Base-by-base conservation (phyloP, 2,329 filamentous ascomycete species). In the Diaporthe sp. region DNA sequence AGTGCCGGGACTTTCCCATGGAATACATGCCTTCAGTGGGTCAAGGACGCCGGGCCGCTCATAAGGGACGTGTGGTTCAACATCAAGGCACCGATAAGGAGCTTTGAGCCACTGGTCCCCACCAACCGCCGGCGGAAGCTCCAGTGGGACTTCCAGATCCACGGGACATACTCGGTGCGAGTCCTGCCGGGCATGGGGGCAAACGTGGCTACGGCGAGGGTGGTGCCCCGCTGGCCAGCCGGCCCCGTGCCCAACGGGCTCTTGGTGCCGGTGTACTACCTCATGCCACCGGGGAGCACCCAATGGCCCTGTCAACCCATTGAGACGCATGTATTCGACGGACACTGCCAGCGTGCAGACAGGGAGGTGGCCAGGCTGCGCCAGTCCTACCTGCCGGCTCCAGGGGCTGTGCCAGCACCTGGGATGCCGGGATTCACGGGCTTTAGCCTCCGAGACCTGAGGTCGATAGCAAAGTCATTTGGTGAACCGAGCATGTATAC, bases 91-190 rank as follows among this genome's bases (percentile, higher is more conserved):
- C 60, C 60, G 10, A 19, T 47, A 2, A 19, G 28, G 30, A 10
- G 4, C 60, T 61, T 2, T 12, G 0, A 0, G 15, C 60, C 40
- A 4, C 33, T 57, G 54, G 54, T 57, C 33, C 9, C 2, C 15
- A 3, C 8, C 2, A 19, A 3, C 30, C 30, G 55, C 4, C 4
- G 3, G 1, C 2, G 9, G 2, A 4, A 15, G 4, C 25, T 64
- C 25, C 9, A 3, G 22, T 64, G 60, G 60, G 28, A 47, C 60
- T 33, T 7, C 40, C 17, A 15, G 3, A 5, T 30, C 60, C 19
- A 22, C 8, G 40, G 28, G 4, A 2, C 19, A 7, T n/a, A 2
- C 9, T 33, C 19, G 9, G 25, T 66, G 28, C 17, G 40, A 3
- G 28, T 66, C 4, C 6, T 22, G 19, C 28, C 40, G 12, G 60